Evolutionary conservation across 768 basidiomycete species (phyloP), one percentile per base, ranked within the genome.

Genomic region (Mycena galericulata): DNA sequence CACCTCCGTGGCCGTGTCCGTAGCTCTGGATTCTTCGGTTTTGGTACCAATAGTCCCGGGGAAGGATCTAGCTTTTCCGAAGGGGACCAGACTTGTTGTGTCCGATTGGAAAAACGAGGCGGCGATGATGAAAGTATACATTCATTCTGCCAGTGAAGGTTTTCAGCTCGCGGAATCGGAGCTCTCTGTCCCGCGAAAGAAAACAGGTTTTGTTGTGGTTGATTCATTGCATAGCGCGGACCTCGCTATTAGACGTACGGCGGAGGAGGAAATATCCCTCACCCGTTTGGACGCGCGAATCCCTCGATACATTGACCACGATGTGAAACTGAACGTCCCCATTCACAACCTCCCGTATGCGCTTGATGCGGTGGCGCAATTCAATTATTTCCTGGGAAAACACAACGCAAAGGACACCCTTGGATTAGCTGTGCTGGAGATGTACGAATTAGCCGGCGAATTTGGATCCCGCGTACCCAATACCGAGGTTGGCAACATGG

Each of bases 61-160:
- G 24, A 7, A 14, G 30, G 45, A 56, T 29, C 15, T 15, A 26
- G 34, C 2, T 22, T 47, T 67, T 32, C 32, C 26, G 5, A 27
- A 53, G n/a, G 62, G 45, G 26, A 62, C 51, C 24, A 18, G 51
- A 15, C 38, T 67, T 18, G 27, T 68, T 17, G 50, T 67, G 20
- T 57, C 57, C n/a, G 49, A 64, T 17, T 69, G 68, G 68, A 60
- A 71, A 17, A 64, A 63, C 43, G 57, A 62, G 20, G 65, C 70
- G 6, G 47, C 51, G 43, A 45, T 60, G 43, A 63, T 71, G 70
- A 71, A 63, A 22, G 70, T 71, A 3, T 65, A 41, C 36, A 32
- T 71, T 6, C 54, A 58, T 11, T 3, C n/a, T n/a, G n/a, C 58
- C 30, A 50, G 53, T 36, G 49, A 57, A 1, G 22, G 41, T 17